Base-by-base conservation (phyloP, 2,329 filamentous ascomycete species). In the Claviceps lovelessii region DNA sequence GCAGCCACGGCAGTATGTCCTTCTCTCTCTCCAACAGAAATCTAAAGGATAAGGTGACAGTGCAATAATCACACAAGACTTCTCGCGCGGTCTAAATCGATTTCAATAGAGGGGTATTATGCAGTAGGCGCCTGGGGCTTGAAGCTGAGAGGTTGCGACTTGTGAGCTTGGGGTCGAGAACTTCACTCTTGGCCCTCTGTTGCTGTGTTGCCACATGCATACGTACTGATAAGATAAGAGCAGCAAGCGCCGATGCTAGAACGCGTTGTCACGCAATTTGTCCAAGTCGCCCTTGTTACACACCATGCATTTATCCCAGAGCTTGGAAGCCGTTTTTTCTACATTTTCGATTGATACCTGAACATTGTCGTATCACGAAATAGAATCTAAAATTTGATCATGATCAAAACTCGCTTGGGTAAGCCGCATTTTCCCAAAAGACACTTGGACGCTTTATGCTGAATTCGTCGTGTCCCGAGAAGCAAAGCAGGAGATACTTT, bases 161-260 rank as follows among this genome's bases (percentile, higher is more conserved):
- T 29, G 50, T 31, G 19, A 50, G 23, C 49, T 51, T 15, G 49
- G n/a, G 29, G 49, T 8, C n/a, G 37, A 17, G 6, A 29, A 39
- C n/a, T 46, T 35, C 29, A n/a, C 28, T 51, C 49, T 41, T 10
- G 46, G 46, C 46, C 15, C 29, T 15, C 13, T 41, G 19, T 19
- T 51, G 49, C 49, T 31, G 31, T 10, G 29, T 28, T 31, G 41
- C 42, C 31, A 53, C 51, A 3, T 31, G 31, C 51, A 3, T 31
- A 41, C 51, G 19, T 47, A 19, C 51, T 53, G 51, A 53, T 53
- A 39, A 53, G 51, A 53, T 53, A 53, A 53, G 42, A 53, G n/a
- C 46, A 48, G 15, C 15, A 17, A 28, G 19, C 44, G 45, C 23
- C 44, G 44, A 46, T 29, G 15, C 23, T 15, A 17, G 44, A 11